phyloP scores from a whole-genome alignment of 2,329 filamentous ascomycete species.

The Aspergillus luchuensis region DNA sequence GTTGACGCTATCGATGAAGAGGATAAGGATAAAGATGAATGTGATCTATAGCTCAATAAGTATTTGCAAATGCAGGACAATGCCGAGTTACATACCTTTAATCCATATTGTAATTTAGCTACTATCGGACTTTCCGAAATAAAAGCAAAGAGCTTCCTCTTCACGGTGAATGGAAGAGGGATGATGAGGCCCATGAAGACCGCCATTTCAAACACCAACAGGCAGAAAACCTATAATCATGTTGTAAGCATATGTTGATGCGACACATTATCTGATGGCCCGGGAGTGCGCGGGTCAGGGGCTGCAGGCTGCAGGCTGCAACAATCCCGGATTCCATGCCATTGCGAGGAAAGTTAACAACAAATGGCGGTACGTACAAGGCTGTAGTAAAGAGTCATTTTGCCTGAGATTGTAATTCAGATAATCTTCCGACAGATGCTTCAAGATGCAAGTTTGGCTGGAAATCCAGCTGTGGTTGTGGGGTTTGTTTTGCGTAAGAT shows the following conservation, averaged over 20 bases:
- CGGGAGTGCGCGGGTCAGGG: slow-evolving; percentile 1
- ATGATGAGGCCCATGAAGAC: slow-evolving; percentile 59
- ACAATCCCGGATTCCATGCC: slow-evolving; percentile 6
- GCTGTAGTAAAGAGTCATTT: slow-evolving; percentile 71
- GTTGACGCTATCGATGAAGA: slow-evolving; percentile 95
- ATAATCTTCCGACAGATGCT: background rate
- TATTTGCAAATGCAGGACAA: background rate
- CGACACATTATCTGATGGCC: background rate
- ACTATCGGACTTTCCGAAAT: slow-evolving; percentile 84
- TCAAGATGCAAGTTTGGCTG: background rate
- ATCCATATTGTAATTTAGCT: slow-evolving; percentile 92
- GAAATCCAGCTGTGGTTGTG: slow-evolving; percentile 1
- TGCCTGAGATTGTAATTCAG: slow-evolving; percentile 29
- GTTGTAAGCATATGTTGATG: slow-evolving; percentile 3
- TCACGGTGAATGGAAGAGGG: slow-evolving; percentile 83
- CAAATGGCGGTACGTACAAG: slow-evolving; percentile 52
- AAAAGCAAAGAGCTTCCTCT: slow-evolving; percentile 90
- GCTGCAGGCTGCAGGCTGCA: slow-evolving; percentile 25
- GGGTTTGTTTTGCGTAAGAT: slow-evolving; percentile 13
- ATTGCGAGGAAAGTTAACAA: background rate
- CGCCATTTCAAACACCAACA: slow-evolving; percentile 53
- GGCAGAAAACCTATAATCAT: slow-evolving; percentile 49
- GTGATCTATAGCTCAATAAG: slow-evolving; percentile 65
- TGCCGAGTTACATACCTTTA: slow-evolving; percentile 65
- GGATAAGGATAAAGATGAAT: slow-evolving; percentile 97